Percentiles rank a stretch among this genome's conserved stretches.
Conservation (phyloP, 495 filamentous ascomycete genomes). For the Talaromyces wortmannii region DNA sequence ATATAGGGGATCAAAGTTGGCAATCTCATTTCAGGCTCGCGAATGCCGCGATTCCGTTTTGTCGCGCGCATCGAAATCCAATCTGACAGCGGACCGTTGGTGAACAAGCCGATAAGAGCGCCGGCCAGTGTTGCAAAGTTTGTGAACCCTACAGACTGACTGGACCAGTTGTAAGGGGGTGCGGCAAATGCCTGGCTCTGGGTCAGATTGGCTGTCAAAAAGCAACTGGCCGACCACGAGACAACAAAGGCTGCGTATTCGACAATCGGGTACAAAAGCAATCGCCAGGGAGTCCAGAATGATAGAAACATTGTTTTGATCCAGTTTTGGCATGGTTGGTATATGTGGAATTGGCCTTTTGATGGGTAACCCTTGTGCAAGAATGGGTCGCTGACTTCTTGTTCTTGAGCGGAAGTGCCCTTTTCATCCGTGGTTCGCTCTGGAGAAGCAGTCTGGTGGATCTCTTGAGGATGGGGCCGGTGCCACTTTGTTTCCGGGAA, state of each 20-base stretch:
- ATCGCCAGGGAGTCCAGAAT: slow-evolving; percentile 42
- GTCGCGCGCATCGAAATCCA: slow-evolving; percentile 52
- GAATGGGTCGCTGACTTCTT: slow-evolving; percentile 12
- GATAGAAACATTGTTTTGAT: slow-evolving; percentile 24
- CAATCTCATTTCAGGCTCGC: slow-evolving; percentile 65
- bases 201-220: slow-evolving; percentile 58
- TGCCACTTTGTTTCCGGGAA: slow-evolving; percentile 60
- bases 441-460: not conserved
- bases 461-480: slow-evolving; percentile 13
- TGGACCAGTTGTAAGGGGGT: slow-evolving; percentile 51
- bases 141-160: slow-evolving; percentile 43
- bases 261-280: slow-evolving; percentile 57
- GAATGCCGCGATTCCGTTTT: slow-evolving; percentile 50
- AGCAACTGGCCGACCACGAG: slow-evolving; percentile 50
- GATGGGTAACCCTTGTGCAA: slow-evolving; percentile 45
- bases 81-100: slow-evolving; percentile 55
- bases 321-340: slow-evolving; percentile 31
- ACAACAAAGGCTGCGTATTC: slow-evolving; percentile 53
- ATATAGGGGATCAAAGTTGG: slow-evolving; percentile 53
- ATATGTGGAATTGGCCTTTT: slow-evolving; percentile 47
- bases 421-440: not conserved
- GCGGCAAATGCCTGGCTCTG: slow-evolving; percentile 54
- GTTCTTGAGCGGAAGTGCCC: not conserved
- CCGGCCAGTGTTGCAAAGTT: slow-evolving; percentile 42
- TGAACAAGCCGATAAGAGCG: slow-evolving; percentile 47